Conservation (phyloP, 163 green algal genomes). For the Smithsoniella earleae region DNA sequence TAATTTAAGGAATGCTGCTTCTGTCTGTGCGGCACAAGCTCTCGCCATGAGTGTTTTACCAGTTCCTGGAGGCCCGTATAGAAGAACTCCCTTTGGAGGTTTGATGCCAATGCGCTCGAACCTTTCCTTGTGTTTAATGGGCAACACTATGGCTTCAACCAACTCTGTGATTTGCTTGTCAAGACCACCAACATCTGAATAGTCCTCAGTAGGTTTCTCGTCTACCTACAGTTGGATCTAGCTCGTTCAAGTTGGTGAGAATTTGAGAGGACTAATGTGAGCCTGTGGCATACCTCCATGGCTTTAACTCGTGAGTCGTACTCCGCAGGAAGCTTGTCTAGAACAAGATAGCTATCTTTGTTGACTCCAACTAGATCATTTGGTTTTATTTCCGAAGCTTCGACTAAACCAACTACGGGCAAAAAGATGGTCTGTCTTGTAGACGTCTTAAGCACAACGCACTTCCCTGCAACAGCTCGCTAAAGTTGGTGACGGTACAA, state of each 20-base stretch:
- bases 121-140: constrained; percentile 92
- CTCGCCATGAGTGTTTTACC: constrained; percentile 82
- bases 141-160: constrained; percentile 94
- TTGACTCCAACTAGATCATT: constrained; percentile 95
- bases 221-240: constrained; percentile 81
- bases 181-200: constrained; percentile 85
- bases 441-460: constrained; percentile 94
- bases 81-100: constrained; percentile 67
- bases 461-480: constrained; percentile 62
- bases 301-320: constrained; percentile 97
- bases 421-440: constrained; percentile 98
- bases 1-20: constrained; percentile 97
- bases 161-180: constrained; percentile 97
- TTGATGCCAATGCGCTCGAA: constrained; percentile 90
- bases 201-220: constrained; percentile 98
- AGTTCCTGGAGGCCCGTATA: constrained; percentile 37
- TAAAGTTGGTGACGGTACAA: too few relatives aligned
- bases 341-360: constrained; percentile 96
- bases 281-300: constrained; percentile 66
- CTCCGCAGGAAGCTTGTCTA: constrained; percentile 94
- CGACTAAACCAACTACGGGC: constrained; percentile 91
- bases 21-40: constrained; percentile 94
- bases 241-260: too few relatives aligned
- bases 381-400: constrained; percentile 74
- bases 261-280: background rate